These are phyloP conservation scores for Candida vartiovaarae DNA, from an alignment of 805 yeast species.

Conservation along the genomic window DNA sequence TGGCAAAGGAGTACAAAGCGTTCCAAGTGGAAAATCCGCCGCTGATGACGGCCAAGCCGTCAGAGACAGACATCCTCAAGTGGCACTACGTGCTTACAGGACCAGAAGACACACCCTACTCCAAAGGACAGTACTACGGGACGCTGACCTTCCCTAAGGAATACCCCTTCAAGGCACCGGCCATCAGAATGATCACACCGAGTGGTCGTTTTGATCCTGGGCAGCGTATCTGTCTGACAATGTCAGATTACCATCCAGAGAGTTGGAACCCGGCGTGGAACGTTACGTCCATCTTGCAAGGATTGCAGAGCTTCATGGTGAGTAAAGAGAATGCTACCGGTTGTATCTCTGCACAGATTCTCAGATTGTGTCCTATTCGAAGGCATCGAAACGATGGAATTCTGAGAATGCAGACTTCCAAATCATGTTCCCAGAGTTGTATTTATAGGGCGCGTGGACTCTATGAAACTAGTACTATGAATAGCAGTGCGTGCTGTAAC, in stretches of 20 bases:
- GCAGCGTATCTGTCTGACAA: conserved; percentile 70
- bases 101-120: conserved; percentile 82
- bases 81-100: conserved; percentile 92
- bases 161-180: conserved; percentile 85
- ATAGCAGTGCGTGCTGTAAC: no score
- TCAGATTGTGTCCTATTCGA: neutral
- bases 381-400: no score
- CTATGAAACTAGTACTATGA: no score
- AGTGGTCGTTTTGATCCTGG: conserved; percentile 76
- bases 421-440: no score
- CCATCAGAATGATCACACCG: conserved; percentile 81
- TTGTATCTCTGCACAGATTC: conserved; percentile 25
- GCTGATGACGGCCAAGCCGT: conserved; percentile 71
- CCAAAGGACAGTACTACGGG: conserved; percentile 81
- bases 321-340: conserved; percentile 77
- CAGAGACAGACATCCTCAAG: conserved; percentile 75
- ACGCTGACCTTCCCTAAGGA: conserved; percentile 73
- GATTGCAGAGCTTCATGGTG: conserved; percentile 84
- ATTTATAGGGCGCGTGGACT: no score
- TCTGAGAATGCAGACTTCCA: no score
- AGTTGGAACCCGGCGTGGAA: conserved; percentile 95
- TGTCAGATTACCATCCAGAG: conserved; percentile 90
- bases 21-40: conserved; percentile 76
- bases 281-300: conserved; percentile 78
- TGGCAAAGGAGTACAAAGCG: conserved; percentile 73